Evolutionary conservation across 768 basidiomycete species (phyloP).

Genomic region (Podaxis sp.): DNA sequence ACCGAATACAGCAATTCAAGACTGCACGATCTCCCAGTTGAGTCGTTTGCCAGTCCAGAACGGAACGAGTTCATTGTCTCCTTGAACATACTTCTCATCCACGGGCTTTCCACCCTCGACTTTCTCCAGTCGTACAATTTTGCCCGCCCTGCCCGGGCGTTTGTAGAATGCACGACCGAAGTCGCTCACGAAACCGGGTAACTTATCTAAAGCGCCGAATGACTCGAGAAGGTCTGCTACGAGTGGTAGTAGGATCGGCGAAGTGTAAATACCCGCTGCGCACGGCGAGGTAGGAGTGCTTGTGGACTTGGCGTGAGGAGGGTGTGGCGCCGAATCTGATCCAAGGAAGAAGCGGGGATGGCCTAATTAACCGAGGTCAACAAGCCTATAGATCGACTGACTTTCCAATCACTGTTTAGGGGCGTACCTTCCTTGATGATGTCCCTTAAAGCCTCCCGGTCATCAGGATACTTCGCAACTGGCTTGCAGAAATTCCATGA

Average conservation of each 20-base stretch:
- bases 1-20: not conserved
- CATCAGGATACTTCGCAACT: constrained; percentile 93
- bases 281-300: constrained; percentile 72
- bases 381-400: not conserved
- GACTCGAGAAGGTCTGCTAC: constrained; percentile 87
- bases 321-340: constrained; percentile 95
- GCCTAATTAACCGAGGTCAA: constrained; percentile 38
- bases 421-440: constrained; percentile 69
- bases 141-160: constrained; percentile 27
- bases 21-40: constrained; percentile 58
- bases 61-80: constrained; percentile 61
- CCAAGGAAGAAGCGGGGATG: constrained; percentile 97
- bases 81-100: constrained; percentile 45
- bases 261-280: constrained; percentile 96
- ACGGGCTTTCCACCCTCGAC: constrained; percentile 36
- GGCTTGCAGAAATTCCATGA: constrained; percentile 97
- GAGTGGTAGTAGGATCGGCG: constrained; percentile 86
- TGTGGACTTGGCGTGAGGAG: constrained; percentile 62
- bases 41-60: constrained; percentile 87
- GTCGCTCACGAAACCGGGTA: constrained; percentile 76
- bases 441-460: constrained; percentile 77
- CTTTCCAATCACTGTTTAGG: constrained; percentile 4
- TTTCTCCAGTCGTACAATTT: constrained; percentile 43
- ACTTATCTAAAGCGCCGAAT: constrained; percentile 79
- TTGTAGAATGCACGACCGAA: constrained; percentile 84